Evolutionary conservation across 129 eudicot genomes (phyloP).

Genomic region (Erigeron canadensis): DNA sequence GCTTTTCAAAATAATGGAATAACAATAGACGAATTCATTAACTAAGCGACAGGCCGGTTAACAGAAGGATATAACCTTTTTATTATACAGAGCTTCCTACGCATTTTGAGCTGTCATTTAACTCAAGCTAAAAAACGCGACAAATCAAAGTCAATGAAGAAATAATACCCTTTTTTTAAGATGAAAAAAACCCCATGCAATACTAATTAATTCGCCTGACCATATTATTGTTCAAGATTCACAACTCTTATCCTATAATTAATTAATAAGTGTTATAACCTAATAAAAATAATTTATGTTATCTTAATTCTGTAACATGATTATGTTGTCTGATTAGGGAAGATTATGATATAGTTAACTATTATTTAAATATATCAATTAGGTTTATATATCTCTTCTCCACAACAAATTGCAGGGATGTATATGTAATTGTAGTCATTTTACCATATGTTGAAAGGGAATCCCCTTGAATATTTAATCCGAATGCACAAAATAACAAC

Average conservation of each 20-base stretch:
- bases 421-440: no score
- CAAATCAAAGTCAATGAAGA: background rate
- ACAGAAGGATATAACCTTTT: conserved; percentile 21
- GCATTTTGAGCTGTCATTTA: conserved; percentile 2
- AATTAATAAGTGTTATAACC: background rate
- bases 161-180: background rate
- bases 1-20: conserved; percentile 7
- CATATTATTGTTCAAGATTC: conserved; percentile 2
- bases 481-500: no score
- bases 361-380: background rate
- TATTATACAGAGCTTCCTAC: background rate
- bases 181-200: background rate
- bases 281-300: background rate
- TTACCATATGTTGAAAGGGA: no score
- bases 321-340: background rate
- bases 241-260: background rate
- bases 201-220: background rate
- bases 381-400: no score
- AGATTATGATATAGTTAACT: background rate
- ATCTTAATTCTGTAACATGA: background rate
- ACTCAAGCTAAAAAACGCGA: background rate
- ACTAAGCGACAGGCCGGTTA: background rate
- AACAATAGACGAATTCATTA: background rate
- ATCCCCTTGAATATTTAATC: no score
- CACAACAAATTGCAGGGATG: background rate